phyloP scores from a whole-genome alignment of 495 filamentous ascomycete species.

The Lasiosphaeriaceae sp. region DNA sequence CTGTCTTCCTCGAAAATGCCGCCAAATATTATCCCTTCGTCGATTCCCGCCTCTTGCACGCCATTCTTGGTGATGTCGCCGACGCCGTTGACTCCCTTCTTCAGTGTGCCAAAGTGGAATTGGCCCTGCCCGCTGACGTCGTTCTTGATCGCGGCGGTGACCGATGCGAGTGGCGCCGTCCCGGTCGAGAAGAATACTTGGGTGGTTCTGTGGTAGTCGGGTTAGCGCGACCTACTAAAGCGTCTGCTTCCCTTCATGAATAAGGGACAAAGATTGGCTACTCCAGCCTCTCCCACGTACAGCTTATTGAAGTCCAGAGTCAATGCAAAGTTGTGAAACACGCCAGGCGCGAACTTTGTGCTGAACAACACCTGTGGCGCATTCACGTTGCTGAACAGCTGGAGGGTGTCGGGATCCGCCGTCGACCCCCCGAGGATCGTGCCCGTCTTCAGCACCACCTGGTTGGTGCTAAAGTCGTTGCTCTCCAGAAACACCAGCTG shows the following conservation, averaged over 20 bases:
- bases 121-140: constrained; percentile 43
- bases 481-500: constrained; percentile 48
- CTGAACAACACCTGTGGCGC: constrained; percentile 36
- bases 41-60: constrained; percentile 36
- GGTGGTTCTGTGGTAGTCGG: constrained; percentile 26
- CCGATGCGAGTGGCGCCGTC: constrained; percentile 25
- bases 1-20: constrained; percentile 47
- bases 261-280: too few species aligned
- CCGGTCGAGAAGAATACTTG: constrained; percentile 39
- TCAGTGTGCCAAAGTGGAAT: constrained; percentile 46
- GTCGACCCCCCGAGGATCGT: constrained; percentile 33
- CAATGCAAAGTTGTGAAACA: constrained; percentile 48
- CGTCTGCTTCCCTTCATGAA: too few species aligned
- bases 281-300: too few species aligned
- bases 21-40: constrained; percentile 45
- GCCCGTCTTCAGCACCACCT: constrained; percentile 48
- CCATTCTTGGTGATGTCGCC: constrained; percentile 38
- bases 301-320: constrained; percentile 38
- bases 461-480: constrained; percentile 44
- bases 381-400: constrained; percentile 39
- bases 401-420: constrained; percentile 33
- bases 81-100: constrained; percentile 35
- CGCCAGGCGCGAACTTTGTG: constrained; percentile 29
- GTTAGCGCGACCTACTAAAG: too few species aligned
- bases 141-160: constrained; percentile 32